phyloP scores from a whole-genome alignment of 2,329 filamentous ascomycete species.

The Fusarium praegraminearum region DNA sequence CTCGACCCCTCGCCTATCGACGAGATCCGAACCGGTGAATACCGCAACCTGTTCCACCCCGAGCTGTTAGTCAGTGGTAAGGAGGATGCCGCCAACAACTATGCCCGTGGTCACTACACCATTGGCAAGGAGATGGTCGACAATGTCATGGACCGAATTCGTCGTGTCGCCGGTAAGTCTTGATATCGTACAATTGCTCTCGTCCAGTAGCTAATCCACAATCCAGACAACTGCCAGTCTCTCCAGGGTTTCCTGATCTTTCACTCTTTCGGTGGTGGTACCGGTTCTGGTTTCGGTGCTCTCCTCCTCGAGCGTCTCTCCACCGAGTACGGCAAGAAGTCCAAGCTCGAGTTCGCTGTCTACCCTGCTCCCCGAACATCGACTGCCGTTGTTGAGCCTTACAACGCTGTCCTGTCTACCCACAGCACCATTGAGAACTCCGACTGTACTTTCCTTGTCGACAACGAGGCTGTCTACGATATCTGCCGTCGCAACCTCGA shows the following conservation, averaged over 20 bases:
- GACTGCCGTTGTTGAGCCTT: constrained; percentile 78
- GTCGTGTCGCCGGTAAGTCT: constrained; percentile 73
- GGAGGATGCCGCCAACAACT: constrained; percentile 83
- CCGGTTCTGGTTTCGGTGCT: constrained; percentile 78
- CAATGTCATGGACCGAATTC: constrained; percentile 75
- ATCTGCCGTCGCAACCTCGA: constrained; percentile 80
- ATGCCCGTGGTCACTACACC: constrained; percentile 80
- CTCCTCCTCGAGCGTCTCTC: constrained; percentile 78
- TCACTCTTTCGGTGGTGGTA: constrained; percentile 80
- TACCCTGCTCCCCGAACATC: constrained; percentile 78
- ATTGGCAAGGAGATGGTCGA: constrained; percentile 83
- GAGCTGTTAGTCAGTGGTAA: constrained; percentile 79
- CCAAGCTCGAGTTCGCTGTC: constrained; percentile 79
- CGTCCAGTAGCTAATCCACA: constrained; percentile 27
- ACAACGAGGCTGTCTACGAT: constrained; percentile 81
- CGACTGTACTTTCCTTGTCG: constrained; percentile 82
- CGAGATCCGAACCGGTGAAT: constrained; percentile 76
- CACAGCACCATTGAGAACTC: constrained; percentile 83
- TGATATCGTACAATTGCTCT: neutral
- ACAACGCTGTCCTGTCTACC: constrained; percentile 79
- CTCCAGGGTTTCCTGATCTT: constrained; percentile 81
- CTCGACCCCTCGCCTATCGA: constrained; percentile 79
- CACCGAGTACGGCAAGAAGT: constrained; percentile 82
- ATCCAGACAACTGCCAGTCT: constrained; percentile 75
- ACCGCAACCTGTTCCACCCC: constrained; percentile 78